Base-by-base conservation (phyloP, 1,139 yeast genomes). In the Blastobotrys petasosporus region DNA sequence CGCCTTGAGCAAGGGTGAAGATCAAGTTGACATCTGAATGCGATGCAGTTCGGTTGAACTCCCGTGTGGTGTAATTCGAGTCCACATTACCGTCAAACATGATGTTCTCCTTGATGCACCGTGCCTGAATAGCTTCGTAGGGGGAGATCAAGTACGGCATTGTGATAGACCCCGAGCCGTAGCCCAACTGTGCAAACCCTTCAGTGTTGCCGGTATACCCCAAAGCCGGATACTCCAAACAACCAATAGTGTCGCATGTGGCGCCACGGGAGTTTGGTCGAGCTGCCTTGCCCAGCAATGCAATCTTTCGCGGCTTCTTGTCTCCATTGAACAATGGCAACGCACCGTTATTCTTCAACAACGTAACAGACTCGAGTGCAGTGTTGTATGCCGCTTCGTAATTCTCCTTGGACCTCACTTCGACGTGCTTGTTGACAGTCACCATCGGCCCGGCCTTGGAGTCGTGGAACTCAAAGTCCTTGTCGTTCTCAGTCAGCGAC, bases 401-500 rank as follows among this genome's bases (percentile, higher is more conserved):
- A 23, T 80, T 72, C 45, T 74, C 70, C 13, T 67, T 68, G 28
- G 73, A 69, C 39, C 81, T 66, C 3, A 76, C 79, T 47, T 78
- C 79, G 39, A 71, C 66, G 55, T 78, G 83, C 68, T 75, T 70
- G 56, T 79, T 80, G 35, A 76, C 74, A 54, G 72, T 76, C 23
- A 69, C 68, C 17, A 74, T 71, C 8, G 81, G 78, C 0, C 82
- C 82, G 51, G 62, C 72, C 45, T 74, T 74, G 55, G 70, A 71
- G 4, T 42, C 54, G 12, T 79, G 78, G 54, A 66, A 75, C 48
- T 74, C 68, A 49, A 73, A 78, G 16, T 77, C 81, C 54, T 68
- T 72, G 1, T 80, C 76, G 53, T 76, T 76, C 48, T 65, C 63
- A 3, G 82, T 76, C 82, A 82, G 77, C 1, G 82, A 76, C 50